Conservation (phyloP, 73 alveolate genomes). For the Tetrahymena malaccensis region DNA sequence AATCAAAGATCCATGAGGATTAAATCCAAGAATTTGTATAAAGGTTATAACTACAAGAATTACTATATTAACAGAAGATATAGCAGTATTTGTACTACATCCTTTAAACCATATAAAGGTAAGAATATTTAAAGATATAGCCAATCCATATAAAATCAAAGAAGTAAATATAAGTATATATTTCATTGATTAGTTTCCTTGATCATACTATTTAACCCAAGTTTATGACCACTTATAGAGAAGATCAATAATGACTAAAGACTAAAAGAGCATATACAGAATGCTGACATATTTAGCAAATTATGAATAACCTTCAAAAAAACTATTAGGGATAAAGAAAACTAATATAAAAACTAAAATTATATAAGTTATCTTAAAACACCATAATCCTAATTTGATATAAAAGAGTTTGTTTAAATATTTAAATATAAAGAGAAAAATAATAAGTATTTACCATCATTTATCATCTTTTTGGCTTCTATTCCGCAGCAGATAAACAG, state of each 20-base stretch:
- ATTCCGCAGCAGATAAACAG: conserved; percentile 35
- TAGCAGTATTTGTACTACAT: neutral
- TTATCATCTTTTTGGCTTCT: conserved; percentile 36
- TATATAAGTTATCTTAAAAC: neutral
- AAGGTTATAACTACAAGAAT: neutral
- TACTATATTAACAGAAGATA: neutral
- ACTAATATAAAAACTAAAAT: conserved; percentile 37
- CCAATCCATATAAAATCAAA: neutral
- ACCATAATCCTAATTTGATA: neutral
- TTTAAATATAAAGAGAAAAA: neutral
- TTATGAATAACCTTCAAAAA: conserved; percentile 57
- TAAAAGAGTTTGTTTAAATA: too few relatives aligned
- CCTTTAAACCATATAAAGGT: conserved; percentile 2
- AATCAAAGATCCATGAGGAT: conserved; percentile 8
- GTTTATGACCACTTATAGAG: neutral
- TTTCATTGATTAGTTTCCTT: conserved; percentile 27
- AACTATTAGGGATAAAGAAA: conserved; percentile 59
- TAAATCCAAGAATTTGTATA: conserved; percentile 24
- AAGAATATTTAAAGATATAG: neutral
- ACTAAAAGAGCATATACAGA: conserved; percentile 32
- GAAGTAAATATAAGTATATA: neutral
- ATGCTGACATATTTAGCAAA: conserved; percentile 33
- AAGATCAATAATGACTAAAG: conserved; percentile 37
- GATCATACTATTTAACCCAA: neutral
- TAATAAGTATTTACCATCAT: conserved; percentile 57